Base-by-base conservation (phyloP, 345 rosid genomes). In the Corchorus capsularis region DNA sequence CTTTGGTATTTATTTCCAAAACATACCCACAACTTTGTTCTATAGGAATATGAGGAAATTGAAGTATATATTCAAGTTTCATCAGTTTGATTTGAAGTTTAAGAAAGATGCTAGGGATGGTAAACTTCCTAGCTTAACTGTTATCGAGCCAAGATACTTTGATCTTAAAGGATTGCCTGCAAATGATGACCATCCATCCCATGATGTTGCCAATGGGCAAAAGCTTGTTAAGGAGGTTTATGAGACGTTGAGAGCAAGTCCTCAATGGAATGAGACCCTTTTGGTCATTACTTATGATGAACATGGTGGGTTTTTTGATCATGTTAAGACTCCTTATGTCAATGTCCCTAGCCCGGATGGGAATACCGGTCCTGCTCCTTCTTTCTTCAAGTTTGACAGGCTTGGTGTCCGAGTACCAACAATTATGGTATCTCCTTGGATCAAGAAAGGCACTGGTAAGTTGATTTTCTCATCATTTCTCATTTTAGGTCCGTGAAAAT, bases 371-470 rank as follows among this genome's bases (percentile, higher is more conserved):
- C 98, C 99, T 75, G 87, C 97, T 14, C 99, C 99, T 67, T 89
- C 67, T 75, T 91, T 93, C 85, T 93, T 95, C 87, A 93, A 91
- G 85, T 95, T 95, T 41, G 97, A 95, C 69, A 87, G 98, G 81
- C 88, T 95, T 45, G 99, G 98, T 13, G 99, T 93, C 71, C 94
- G 98, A 9, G 95, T 92, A 54, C 97, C 98, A 0, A 92, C 98
- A 13, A 89, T 94, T 35, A 92, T 94, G 98, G 87, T 92, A 69
- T 93, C 99, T 41, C 98, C 98, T 73, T 93, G 99, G 99, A 91
- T 95, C 82, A 86, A 90, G 82, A 95, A 93, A 89, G 94, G 99
- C 54, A 90, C 96, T 41, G 97, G 98, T 94, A 83, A 78, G 83
- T 4, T 32, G 46, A 19, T 8, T 64, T 35, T 65, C 77, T 77